These are phyloP conservation scores for Aspergillus ustus DNA, from an alignment of 2,329 filamentous ascomycete genomes.

Conservation along the genomic window DNA sequence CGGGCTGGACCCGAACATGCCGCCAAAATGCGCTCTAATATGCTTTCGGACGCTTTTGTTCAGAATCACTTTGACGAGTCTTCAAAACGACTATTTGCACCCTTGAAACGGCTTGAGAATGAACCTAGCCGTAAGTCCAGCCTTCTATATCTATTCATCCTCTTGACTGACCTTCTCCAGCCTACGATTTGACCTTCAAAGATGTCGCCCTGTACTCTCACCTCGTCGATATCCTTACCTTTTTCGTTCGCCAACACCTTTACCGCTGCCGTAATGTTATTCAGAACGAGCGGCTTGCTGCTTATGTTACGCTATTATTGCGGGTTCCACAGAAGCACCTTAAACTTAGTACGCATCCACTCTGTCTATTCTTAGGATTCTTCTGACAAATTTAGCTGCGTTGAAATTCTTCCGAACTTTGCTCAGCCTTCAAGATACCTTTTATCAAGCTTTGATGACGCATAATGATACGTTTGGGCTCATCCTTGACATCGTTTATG, in stretches of 20 bases:
- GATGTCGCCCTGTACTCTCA: constrained; percentile 91
- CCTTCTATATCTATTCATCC: background rate
- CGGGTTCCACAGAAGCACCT: constrained; percentile 86
- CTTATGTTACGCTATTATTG: constrained; percentile 81
- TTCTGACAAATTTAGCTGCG: constrained; percentile 61
- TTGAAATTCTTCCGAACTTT: constrained; percentile 93
- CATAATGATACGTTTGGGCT: constrained; percentile 81
- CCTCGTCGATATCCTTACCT: constrained; percentile 89
- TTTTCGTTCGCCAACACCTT: constrained; percentile 88
- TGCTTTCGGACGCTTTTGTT: constrained; percentile 84
- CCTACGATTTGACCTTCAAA: constrained; percentile 75
- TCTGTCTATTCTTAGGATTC: background rate
- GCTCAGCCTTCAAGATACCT: constrained; percentile 84
- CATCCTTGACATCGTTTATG: constrained; percentile 80
- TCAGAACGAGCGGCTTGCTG: constrained; percentile 75
- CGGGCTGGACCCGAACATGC: constrained; percentile 70
- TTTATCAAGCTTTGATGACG: constrained; percentile 83
- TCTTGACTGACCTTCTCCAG: constrained; percentile 39
- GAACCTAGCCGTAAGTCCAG: constrained; percentile 56
- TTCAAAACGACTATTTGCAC: constrained; percentile 82
- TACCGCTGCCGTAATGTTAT: constrained; percentile 89
- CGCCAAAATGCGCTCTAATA: constrained; percentile 66
- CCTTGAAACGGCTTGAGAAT: constrained; percentile 78
- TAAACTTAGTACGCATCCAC: constrained; percentile 71
- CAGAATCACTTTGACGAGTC: constrained; percentile 88